Evolutionary conservation across 2,329 filamentous ascomycete species (phyloP).

Genomic region (Plenodomus biglobosus): DNA sequence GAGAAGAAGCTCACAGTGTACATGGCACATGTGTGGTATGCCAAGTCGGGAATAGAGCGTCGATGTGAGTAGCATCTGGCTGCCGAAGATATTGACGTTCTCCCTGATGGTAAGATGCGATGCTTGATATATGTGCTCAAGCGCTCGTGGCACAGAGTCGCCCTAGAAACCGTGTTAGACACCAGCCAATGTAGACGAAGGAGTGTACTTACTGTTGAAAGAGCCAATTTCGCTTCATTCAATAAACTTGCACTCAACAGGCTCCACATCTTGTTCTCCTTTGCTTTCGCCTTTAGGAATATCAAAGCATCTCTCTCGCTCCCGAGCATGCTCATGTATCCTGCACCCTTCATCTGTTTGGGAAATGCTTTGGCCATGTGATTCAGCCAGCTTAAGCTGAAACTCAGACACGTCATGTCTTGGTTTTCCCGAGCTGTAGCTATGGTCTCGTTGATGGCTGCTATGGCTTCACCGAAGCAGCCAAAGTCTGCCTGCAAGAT

Average conservation of each 20-base stretch:
- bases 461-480: conserved; percentile 84
- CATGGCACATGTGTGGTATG: conserved; percentile 58
- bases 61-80: conserved; percentile 71
- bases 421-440: conserved; percentile 92
- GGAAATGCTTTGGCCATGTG: conserved; percentile 89
- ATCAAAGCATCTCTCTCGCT: conserved; percentile 78
- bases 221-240: conserved; percentile 78
- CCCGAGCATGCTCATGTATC: conserved; percentile 72
- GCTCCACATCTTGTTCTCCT: conserved; percentile 82
- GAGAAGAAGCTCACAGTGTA: conserved; percentile 72
- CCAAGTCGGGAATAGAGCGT: conserved; percentile 76
- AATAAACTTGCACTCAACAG: conserved; percentile 80
- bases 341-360: conserved; percentile 68
- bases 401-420: conserved; percentile 90
- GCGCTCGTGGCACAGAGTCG: conserved; percentile 60
- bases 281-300: conserved; percentile 83
- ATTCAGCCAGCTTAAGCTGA: conserved; percentile 92
- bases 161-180: conserved; percentile 46
- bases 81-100: conserved; percentile 72
- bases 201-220: conserved; percentile 66
- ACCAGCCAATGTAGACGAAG: neutral
- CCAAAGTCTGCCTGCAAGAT: conserved; percentile 95
- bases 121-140: conserved; percentile 80
- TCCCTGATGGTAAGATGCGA: conserved; percentile 80
- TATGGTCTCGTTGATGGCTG: conserved; percentile 92